These are phyloP conservation scores for Botrytis pseudocinerea DNA, from an alignment of 2,329 filamentous ascomycete species.

Conservation along the genomic window DNA sequence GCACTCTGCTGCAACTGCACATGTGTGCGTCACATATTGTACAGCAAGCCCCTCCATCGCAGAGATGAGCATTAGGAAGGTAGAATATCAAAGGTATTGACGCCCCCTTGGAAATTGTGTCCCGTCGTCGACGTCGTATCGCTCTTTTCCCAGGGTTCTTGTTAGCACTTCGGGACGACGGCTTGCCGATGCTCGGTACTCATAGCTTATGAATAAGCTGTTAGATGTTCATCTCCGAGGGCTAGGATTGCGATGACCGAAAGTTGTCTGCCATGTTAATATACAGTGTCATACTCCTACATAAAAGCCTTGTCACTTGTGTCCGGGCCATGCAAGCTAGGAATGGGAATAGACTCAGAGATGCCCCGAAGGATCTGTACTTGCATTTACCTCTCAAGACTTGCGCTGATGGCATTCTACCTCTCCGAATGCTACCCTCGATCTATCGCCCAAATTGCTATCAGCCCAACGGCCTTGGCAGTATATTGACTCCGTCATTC, in stretches of 20 bases:
- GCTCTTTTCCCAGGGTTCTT: background rate
- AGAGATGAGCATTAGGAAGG: background rate
- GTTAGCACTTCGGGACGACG: background rate
- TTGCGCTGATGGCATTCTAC: background rate
- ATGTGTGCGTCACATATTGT: background rate
- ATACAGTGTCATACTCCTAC: background rate
- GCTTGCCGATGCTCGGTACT: conserved; percentile 10
- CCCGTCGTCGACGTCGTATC: background rate
- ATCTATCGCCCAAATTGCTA: background rate
- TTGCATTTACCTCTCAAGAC: background rate
- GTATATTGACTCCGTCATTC: background rate
- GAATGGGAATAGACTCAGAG: background rate
- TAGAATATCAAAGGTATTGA: background rate
- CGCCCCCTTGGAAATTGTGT: background rate
- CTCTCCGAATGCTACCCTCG: background rate
- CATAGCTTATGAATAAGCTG: background rate
- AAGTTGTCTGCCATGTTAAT: background rate
- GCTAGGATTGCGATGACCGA: background rate
- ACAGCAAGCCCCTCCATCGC: background rate
- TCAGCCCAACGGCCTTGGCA: background rate
- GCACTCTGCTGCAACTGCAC: background rate
- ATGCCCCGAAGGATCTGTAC: background rate
- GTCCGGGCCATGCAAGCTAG: background rate
- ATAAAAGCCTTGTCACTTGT: background rate
- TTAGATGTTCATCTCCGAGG: background rate